These are phyloP conservation scores for Scedosporium apiospermum DNA, from an alignment of 2,329 filamentous ascomycete species.

Conservation along the genomic window DNA sequence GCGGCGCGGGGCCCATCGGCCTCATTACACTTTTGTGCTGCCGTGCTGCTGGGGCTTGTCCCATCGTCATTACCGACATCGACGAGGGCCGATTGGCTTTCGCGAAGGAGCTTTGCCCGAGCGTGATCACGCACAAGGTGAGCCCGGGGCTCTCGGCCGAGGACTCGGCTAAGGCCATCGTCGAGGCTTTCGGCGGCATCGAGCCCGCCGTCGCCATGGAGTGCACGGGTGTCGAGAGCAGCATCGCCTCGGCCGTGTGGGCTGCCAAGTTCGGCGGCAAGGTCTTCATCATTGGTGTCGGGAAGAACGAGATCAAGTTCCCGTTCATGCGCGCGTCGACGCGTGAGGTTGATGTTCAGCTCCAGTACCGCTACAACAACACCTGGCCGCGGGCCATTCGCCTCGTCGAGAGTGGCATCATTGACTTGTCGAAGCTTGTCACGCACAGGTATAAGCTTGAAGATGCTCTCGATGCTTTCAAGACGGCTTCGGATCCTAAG, in stretches of 20 bases:
- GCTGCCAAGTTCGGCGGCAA: constrained; percentile 90
- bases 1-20: constrained; percentile 89
- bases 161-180: constrained; percentile 62
- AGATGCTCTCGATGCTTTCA: constrained; percentile 81
- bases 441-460: constrained; percentile 82
- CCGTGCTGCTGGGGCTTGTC: constrained; percentile 78
- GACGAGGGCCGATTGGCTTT: constrained; percentile 78
- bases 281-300: constrained; percentile 93
- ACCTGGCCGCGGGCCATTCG: constrained; percentile 93
- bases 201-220: constrained; percentile 79
- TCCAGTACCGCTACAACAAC: constrained; percentile 94
- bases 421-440: constrained; percentile 73
- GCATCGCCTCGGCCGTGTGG: constrained; percentile 78
- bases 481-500: constrained; percentile 77
- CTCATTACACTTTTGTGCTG: constrained; percentile 79
- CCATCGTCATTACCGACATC: constrained; percentile 90
- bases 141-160: constrained; percentile 53
- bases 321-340: constrained; percentile 92
- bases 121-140: constrained; percentile 72
- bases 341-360: constrained; percentile 86
- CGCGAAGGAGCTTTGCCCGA: constrained; percentile 73
- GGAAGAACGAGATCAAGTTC: constrained; percentile 89
- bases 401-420: constrained; percentile 72
- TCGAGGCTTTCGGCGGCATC: constrained; percentile 59
- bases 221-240: constrained; percentile 91